Conservation (phyloP, 2,329 filamentous ascomycete genomes). For the Fusarium brachygibbosum region DNA sequence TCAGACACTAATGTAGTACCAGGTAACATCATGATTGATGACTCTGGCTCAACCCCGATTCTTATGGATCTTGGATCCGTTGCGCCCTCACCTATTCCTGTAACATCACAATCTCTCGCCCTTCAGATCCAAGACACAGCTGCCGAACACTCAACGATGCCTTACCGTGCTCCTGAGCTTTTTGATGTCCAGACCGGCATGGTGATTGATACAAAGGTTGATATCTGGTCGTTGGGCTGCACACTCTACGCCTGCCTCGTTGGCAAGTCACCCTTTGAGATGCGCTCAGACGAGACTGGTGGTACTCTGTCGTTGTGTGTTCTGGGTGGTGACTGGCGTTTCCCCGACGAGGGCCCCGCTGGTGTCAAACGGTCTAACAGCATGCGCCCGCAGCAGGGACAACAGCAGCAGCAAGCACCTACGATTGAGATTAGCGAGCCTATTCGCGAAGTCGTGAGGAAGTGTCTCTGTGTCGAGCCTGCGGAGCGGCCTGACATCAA, state of each 20-base stretch:
- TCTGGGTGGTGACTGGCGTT: constrained; percentile 93
- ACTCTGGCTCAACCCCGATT: constrained; percentile 88
- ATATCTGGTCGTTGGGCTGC: constrained; percentile 97
- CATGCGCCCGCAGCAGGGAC: constrained; percentile 52
- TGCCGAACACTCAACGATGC: constrained; percentile 98
- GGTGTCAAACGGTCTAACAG: constrained; percentile 63
- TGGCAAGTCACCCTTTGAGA: constrained; percentile 96
- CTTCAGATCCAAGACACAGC: constrained; percentile 94
- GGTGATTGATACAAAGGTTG: constrained; percentile 93
- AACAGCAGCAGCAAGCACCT: constrained; percentile 49
- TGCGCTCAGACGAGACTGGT: constrained; percentile 94
- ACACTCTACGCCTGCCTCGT: constrained; percentile 98
- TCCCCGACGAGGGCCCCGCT: constrained; percentile 85
- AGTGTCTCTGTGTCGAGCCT: constrained; percentile 88
- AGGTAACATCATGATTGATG: constrained; percentile 98
- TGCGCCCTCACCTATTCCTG: constrained; percentile 85
- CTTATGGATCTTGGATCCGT: constrained; percentile 98
- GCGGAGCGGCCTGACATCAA: constrained; percentile 88
- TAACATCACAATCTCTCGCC: constrained; percentile 90
- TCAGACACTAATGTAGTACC: constrained; percentile 9
- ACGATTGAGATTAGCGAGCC: constrained; percentile 77
- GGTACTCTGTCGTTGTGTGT: constrained; percentile 94
- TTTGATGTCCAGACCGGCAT: constrained; percentile 97
- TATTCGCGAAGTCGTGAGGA: constrained; percentile 88
- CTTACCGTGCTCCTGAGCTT: constrained; percentile 95